Base-by-base conservation (phyloP, 225 moss, liverwort and hornwort species). In the Sphagnum contortum region DNA sequence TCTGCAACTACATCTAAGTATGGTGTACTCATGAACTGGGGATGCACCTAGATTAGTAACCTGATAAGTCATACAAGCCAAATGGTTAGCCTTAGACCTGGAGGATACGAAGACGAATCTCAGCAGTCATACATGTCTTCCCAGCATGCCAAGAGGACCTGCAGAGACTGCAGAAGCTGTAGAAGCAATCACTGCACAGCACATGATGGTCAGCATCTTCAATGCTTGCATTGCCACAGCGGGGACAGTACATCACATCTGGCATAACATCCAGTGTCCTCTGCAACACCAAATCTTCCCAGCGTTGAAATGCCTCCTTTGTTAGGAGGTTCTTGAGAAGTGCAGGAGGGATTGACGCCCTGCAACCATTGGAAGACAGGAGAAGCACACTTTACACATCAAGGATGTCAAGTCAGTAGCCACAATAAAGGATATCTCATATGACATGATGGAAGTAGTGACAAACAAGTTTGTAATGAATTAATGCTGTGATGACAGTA, bases 141-240 rank as follows among this genome's bases (percentile, higher is more conserved):
- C 84, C 84, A 5, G 76, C 84, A 76, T 92, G 91, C 91, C 91
- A 89, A 11, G 46, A 65, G 3, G 80, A 68, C 75, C 74, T 80
- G 64, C 91, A 92, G 49, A 89, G 68, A 70, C 89, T 83, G 71
- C 91, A 91, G 52, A 89, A 91, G 69, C 82, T 87, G 74, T 82
- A 89, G 64, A 82, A 80, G 69, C 89, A 91, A 13, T 78, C 74
- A 55, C 81, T 82, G 54, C 91, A 91, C 60, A 84, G 84, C 14
- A 85, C 91, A 60, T 82, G 74, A 72, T 87, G 87, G 72, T 91
- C 84, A 14, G 72, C 54, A 54, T 91, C 91, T 78, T 91, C 91
- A 57, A 91, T 87, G 62, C 83, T 78, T 47, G 82, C 75, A 0
- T 64, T 81, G 45, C 76, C 73, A 68, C 91, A 91, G 49, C 87